Percentiles rank a stretch among this genome's conserved stretches.
Conservation (phyloP, 2,329 filamentous ascomycete genomes). For the Incumbomyces lentus region DNA sequence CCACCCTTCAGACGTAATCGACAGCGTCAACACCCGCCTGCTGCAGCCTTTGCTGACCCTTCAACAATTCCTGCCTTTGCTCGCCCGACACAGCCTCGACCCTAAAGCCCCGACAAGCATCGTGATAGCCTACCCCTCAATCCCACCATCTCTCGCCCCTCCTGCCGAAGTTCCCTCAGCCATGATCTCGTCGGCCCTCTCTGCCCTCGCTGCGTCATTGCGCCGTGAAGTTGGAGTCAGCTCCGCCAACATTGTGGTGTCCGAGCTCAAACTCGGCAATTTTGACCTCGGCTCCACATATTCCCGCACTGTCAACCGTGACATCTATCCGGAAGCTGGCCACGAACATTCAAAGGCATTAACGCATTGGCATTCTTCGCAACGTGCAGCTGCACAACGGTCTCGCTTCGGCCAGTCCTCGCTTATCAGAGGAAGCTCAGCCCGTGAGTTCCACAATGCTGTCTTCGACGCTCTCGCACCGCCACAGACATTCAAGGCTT, state of each 20-base stretch:
- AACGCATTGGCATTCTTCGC: constrained; percentile 21
- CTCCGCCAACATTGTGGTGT: constrained; percentile 57
- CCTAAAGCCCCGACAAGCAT: constrained; percentile 29
- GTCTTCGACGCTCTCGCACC: constrained; percentile 79
- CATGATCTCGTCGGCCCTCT: constrained; percentile 73
- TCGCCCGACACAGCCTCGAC: constrained; percentile 50
- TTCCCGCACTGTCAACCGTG: constrained; percentile 6
- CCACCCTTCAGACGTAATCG: constrained; percentile 71
- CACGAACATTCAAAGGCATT: constrained; percentile 4
- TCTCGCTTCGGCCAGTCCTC: constrained; percentile 26
- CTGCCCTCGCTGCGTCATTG: constrained; percentile 72
- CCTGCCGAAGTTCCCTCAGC: constrained; percentile 61
- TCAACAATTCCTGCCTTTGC: constrained; percentile 76
- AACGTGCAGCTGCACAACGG: constrained; percentile 24
- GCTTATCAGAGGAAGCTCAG: constrained; percentile 52
- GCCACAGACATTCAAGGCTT: constrained; percentile 33
- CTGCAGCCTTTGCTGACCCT: constrained; percentile 80
- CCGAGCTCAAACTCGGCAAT: constrained; percentile 81
- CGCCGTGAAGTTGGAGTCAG: constrained; percentile 68
- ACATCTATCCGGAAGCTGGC: constrained; percentile 11
- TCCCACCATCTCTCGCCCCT: constrained; percentile 34
- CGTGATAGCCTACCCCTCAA: constrained; percentile 35
- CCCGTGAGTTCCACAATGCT: constrained; percentile 71
- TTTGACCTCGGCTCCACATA: constrained; percentile 59
- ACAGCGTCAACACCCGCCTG: constrained; percentile 85